Evolutionary conservation across 352 stramenopile genomes (phyloP).

Genomic region (Globisporangium takayamanum): DNA sequence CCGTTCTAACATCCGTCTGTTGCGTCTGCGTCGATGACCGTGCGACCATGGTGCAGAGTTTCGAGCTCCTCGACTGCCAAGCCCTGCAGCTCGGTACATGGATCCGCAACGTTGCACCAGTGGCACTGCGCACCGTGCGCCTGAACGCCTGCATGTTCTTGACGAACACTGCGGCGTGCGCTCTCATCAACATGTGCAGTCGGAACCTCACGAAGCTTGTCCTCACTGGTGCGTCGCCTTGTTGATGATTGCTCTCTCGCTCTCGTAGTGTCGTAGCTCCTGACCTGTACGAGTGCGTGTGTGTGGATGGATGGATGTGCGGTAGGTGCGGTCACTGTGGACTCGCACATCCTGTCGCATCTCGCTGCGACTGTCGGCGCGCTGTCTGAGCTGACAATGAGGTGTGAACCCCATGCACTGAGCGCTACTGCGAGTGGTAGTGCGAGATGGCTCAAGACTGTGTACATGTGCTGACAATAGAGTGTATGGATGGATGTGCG

Average conservation of each 20-base stretch:
- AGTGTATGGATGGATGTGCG: no score
- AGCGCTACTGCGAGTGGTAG: not conserved
- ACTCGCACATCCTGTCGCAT: slow-evolving; percentile 36
- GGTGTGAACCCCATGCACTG: slow-evolving; percentile 12
- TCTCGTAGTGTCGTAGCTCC: not conserved
- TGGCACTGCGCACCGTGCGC: slow-evolving; percentile 29
- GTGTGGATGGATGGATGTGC: not conserved
- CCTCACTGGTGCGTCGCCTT: slow-evolving; percentile 30
- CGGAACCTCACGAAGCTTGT: slow-evolving; percentile 28
- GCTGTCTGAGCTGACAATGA: slow-evolving; percentile 47
- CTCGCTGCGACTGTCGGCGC: slow-evolving; percentile 22
- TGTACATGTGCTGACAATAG: not conserved
- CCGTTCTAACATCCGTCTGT: not conserved
- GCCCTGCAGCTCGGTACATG: slow-evolving; percentile 38
- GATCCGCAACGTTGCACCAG: slow-evolving; percentile 15
- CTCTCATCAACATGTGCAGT: slow-evolving; percentile 34
- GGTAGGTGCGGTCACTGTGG: slow-evolving; percentile 30
- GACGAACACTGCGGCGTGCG: slow-evolving; percentile 30
- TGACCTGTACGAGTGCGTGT: not conserved
- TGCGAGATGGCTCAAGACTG: not conserved
- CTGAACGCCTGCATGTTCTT: slow-evolving; percentile 48
- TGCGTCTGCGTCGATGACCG: not conserved
- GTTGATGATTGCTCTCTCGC: not conserved
- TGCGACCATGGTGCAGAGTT: slow-evolving; percentile 20
- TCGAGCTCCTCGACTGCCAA: slow-evolving; percentile 58